Evolutionary conservation across 805 yeast genomes (phyloP).

Genomic region (Wickerhamiella kurtzmanii): DNA sequence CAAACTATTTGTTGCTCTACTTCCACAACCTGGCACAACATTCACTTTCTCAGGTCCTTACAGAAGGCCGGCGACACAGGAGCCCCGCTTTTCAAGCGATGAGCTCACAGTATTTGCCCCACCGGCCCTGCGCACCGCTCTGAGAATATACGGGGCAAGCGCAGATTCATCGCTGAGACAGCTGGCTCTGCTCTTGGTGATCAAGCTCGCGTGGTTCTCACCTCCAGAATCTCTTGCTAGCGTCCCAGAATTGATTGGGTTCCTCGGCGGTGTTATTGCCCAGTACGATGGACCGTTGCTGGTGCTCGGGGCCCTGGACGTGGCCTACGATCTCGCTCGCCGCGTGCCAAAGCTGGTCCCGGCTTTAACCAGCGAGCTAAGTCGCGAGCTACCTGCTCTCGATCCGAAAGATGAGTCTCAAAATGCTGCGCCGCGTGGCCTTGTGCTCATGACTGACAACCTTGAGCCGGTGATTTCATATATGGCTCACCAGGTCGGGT

Average conservation of each 20-base stretch:
- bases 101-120: conserved; percentile 5
- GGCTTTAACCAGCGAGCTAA: neutral
- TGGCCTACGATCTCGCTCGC: conserved; percentile 12
- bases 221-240: neutral
- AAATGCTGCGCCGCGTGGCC: neutral
- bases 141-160: conserved; percentile 12
- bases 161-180: conserved; percentile 12
- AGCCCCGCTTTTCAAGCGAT: neutral
- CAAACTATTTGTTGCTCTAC: conserved; percentile 9
- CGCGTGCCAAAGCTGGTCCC: conserved; percentile 1
- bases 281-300: conserved; percentile 12
- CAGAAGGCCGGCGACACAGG: neutral
- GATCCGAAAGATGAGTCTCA: neutral
- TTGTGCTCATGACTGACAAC: neutral
- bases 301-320: conserved; percentile 13
- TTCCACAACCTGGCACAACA: conserved; percentile 11
- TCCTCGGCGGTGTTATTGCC: conserved; percentile 11
- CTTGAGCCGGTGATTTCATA: neutral
- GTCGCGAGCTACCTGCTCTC: neutral
- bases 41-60: conserved; percentile 13
- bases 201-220: neutral
- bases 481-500: neutral
- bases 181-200: conserved; percentile 11
- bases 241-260: conserved; percentile 7
- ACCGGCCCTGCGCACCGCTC: conserved; percentile 7